A percentile compares a stretch with the other conserved stretches of the same genome.
Evolutionary conservation across 2,329 filamentous ascomycete species (phyloP).

Genomic region (Ceratocystis papillata): DNA sequence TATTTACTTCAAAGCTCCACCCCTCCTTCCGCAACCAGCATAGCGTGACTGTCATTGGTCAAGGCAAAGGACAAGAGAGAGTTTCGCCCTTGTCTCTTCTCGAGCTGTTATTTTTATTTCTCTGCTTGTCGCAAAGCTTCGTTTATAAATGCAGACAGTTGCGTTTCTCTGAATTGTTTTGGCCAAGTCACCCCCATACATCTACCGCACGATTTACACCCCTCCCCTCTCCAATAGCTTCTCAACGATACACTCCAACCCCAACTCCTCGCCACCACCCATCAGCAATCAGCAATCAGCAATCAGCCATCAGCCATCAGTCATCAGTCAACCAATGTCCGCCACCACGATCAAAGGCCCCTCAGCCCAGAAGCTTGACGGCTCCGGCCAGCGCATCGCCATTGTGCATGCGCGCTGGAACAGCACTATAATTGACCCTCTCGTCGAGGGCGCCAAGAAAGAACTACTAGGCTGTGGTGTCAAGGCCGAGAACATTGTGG

Average conservation of each 20-base stretch:
- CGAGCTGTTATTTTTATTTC: background rate
- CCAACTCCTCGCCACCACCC: no score
- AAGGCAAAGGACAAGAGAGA: slow-evolving; percentile 1
- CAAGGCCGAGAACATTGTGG: slow-evolving; percentile 72
- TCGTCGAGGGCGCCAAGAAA: slow-evolving; percentile 69
- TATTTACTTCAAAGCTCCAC: slow-evolving; percentile 1
- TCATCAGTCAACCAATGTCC: background rate
- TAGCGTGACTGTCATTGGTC: slow-evolving; percentile 10
- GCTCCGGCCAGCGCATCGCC: slow-evolving; percentile 70
- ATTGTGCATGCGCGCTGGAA: slow-evolving; percentile 98
- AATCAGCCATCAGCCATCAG: no score
- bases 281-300: no score
- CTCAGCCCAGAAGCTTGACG: slow-evolving; percentile 49
- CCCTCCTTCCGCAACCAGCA: slow-evolving; percentile 4
- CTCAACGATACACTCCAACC: no score
- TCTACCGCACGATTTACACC: background rate
- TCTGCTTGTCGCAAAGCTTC: background rate
- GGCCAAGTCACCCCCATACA: background rate
- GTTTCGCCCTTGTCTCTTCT: background rate
- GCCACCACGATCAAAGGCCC: slow-evolving; percentile 41
- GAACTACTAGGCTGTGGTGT: slow-evolving; percentile 71
- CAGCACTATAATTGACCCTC: slow-evolving; percentile 69
- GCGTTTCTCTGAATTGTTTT: background rate
- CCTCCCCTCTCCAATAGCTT: no score
- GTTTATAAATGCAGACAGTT: background rate